Evolutionary conservation across 345 rosid genomes (phyloP).

Genomic region (Abelmoschus esculentus): DNA sequence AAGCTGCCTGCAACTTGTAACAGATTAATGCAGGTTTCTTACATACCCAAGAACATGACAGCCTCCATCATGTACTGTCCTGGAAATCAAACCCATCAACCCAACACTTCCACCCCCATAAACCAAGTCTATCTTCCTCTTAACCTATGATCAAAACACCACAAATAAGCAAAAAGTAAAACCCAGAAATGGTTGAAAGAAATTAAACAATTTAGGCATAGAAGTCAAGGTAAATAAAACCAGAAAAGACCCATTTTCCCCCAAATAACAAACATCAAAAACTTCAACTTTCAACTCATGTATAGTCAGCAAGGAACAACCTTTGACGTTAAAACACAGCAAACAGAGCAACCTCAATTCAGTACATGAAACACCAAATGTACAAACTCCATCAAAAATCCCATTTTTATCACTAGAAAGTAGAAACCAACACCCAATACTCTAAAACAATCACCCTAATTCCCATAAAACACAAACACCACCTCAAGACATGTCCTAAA

Average conservation of each 20-base stretch:
- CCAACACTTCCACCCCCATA: slow-evolving; percentile 99
- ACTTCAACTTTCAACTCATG: slow-evolving; percentile 1
- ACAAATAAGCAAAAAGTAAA: not conserved
- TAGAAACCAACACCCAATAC: slow-evolving; percentile 1
- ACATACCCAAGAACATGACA: slow-evolving; percentile 87
- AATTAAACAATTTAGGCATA: not conserved
- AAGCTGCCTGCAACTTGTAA: slow-evolving; percentile 5
- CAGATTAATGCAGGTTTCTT: slow-evolving; percentile 8
- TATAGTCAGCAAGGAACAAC: not conserved
- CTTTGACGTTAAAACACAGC: not conserved
- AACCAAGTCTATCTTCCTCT: slow-evolving; percentile 80
- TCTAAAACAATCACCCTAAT: slow-evolving; percentile 3
- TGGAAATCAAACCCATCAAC: slow-evolving; percentile 88
- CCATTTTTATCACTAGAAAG: not conserved
- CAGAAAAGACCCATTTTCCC: not conserved
- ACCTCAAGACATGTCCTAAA: too few species aligned
- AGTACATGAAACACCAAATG: slow-evolving; percentile 11
- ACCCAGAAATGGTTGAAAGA: not conserved
- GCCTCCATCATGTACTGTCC: slow-evolving; percentile 75
- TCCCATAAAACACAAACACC: too few species aligned
- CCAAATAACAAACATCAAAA: slow-evolving; percentile 4
- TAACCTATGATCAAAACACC: slow-evolving; percentile 42
- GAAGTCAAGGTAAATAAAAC: not conserved
- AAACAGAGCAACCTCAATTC: slow-evolving; percentile 15
- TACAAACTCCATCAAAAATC: slow-evolving; percentile 5